Conservation (phyloP, 306 rosid species). For the Glycine tomentella region DNA sequence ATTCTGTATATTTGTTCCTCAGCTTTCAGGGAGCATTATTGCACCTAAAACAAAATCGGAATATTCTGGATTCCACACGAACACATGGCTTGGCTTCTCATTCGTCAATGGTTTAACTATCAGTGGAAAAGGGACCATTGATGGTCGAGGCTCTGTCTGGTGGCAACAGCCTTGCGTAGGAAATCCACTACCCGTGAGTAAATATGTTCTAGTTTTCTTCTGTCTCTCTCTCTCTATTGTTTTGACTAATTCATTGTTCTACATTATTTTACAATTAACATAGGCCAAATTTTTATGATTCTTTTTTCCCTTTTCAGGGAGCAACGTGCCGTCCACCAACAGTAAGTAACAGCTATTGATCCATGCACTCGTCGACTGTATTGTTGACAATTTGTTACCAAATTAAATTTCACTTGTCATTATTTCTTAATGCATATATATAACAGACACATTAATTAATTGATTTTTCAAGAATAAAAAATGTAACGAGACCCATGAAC, state of each 20-base stretch:
- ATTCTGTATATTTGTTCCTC: not conserved
- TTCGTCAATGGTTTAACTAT: conserved; percentile 50
- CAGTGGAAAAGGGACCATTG: conserved; percentile 53
- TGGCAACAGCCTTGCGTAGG: conserved; percentile 60
- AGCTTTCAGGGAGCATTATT: conserved; percentile 58
- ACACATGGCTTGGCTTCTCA: conserved; percentile 61
- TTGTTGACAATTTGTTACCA: not conserved
- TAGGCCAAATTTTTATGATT: not conserved
- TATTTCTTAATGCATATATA: conserved; percentile 8
- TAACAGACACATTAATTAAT: not conserved
- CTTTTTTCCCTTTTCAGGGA: conserved; percentile 48
- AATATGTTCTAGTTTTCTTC: not conserved
- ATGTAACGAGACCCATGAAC: not conserved
- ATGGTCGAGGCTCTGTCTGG: conserved; percentile 61
- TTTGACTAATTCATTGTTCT: too few species aligned
- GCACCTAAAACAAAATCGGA: conserved; percentile 54
- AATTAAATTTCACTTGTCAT: conserved; percentile 23
- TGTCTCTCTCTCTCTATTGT: not conserved
- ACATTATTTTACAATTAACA: not conserved
- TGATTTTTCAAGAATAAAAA: not conserved
- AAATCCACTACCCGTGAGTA: conserved; percentile 44
- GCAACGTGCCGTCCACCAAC: conserved; percentile 59
- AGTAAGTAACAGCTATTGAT: conserved; percentile 45
- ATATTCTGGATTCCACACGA: conserved; percentile 49
- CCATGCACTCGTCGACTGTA: not conserved